Percentiles rank a stretch among this genome's conserved stretches.
Conservation (phyloP, 2,329 filamentous ascomycete species). For the Colletotrichum coccodes region DNA sequence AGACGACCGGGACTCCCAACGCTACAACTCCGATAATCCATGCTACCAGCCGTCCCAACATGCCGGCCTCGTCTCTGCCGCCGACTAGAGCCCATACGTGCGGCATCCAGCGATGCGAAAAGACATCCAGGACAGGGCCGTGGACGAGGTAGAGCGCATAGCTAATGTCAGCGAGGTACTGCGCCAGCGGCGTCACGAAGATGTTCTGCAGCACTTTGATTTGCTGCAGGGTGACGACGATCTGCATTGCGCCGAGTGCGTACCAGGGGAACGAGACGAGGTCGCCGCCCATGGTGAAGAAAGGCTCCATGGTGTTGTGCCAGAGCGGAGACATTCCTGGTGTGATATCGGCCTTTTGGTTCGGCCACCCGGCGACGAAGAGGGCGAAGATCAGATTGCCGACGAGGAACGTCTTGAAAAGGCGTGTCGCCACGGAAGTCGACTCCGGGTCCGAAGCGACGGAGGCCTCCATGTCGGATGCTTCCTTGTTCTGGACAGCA, state of each 20-base stretch:
- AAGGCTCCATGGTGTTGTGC: slow-evolving; percentile 45
- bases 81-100: slow-evolving; percentile 40
- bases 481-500: slow-evolving; percentile 32
- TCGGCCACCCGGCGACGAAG: slow-evolving; percentile 54
- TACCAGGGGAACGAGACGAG: slow-evolving; percentile 48
- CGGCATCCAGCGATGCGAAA: slow-evolving; percentile 39
- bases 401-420: slow-evolving; percentile 38
- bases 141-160: slow-evolving; percentile 70
- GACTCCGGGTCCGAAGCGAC: slow-evolving; percentile 1
- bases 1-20: slow-evolving; percentile 53
- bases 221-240: slow-evolving; percentile 44
- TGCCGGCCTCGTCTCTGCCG: slow-evolving; percentile 44
- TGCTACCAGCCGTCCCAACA: slow-evolving; percentile 42
- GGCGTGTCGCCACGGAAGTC: slow-evolving; percentile 21
- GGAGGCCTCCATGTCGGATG: slow-evolving; percentile 19
- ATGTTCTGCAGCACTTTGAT: slow-evolving; percentile 40
- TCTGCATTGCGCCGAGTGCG: slow-evolving; percentile 46
- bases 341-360: slow-evolving; percentile 44
- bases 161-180: slow-evolving; percentile 66
- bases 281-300: slow-evolving; percentile 43
- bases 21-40: slow-evolving; percentile 51
- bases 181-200: slow-evolving; percentile 58
- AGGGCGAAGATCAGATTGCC: slow-evolving; percentile 41
- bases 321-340: slow-evolving; percentile 45
- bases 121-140: slow-evolving; percentile 56